Percentiles rank a stretch among this genome's conserved stretches.
Evolutionary conservation across 495 filamentous ascomycete species (phyloP).

Genomic region (Podospora fimiseda): DNA sequence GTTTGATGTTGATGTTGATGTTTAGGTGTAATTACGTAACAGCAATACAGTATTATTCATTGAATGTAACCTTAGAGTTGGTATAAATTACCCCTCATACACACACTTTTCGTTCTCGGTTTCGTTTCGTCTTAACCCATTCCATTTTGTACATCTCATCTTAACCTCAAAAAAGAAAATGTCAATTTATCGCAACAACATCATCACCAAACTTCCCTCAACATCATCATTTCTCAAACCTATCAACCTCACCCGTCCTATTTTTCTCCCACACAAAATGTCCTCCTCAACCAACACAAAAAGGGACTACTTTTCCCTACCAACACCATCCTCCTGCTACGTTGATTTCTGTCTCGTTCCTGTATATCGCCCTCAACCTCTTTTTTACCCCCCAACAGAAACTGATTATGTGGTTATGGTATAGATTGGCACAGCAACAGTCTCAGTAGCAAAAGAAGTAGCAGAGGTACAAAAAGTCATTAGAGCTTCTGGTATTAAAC

Average conservation of each 20-base stretch:
- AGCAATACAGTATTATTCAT: too few species aligned
- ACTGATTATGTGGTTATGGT: background rate
- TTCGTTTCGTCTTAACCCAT: background rate
- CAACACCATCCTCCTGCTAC: conserved; percentile 60
- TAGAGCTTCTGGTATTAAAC: conserved; percentile 67
- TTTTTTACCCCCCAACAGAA: background rate
- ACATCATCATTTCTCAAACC: background rate
- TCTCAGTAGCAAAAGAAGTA: conserved; percentile 81
- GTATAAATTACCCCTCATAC: background rate
- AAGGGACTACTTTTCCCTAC: conserved; percentile 39
- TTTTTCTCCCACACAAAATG: background rate
- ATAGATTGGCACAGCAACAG: conserved; percentile 72
- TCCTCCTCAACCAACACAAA: background rate
- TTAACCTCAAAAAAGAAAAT: background rate
- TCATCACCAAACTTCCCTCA: too few species aligned
- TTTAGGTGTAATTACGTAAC: background rate
- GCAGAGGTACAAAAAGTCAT: conserved; percentile 86
- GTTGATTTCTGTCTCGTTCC: conserved; percentile 83
- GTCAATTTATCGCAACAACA: background rate
- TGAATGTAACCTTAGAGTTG: too few species aligned
- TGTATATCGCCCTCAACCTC: conserved; percentile 36
- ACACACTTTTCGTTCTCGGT: too few species aligned
- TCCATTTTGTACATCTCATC: background rate
- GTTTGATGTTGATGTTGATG: background rate
- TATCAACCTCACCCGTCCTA: background rate